Conservation (phyloP, 1,139 yeast species). For the Geotrichum klebahnii region DNA sequence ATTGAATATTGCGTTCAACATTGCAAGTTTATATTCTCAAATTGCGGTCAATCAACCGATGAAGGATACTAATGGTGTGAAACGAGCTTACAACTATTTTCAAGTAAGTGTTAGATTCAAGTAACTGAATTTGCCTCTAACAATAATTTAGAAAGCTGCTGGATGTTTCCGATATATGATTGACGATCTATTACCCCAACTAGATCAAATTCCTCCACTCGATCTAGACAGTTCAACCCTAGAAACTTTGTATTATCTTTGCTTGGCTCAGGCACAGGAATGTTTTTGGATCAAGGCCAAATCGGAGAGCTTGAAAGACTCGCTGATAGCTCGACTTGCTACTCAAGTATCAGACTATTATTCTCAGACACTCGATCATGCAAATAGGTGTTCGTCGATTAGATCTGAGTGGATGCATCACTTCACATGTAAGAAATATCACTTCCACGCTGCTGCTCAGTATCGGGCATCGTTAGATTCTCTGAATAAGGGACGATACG, state of each 20-base stretch:
- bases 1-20: conserved; percentile 60
- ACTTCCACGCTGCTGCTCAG: conserved; percentile 68
- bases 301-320: conserved; percentile 51
- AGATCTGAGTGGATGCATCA: conserved; percentile 64
- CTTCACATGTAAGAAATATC: conserved; percentile 52
- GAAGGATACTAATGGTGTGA: conserved; percentile 52
- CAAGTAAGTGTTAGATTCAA: conserved; percentile 38
- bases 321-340: conserved; percentile 61
- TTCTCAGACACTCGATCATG: conserved; percentile 44
- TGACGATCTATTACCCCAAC: conserved; percentile 30
- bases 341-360: conserved; percentile 60
- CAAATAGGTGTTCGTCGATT: conserved; percentile 50
- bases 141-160: conserved; percentile 45
- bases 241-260: conserved; percentile 45
- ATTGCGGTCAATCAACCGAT: conserved; percentile 43
- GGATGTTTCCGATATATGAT: conserved; percentile 55
- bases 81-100: conserved; percentile 58
- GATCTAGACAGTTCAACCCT: conserved; percentile 48
- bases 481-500: conserved; percentile 53
- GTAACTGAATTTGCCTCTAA: background rate
- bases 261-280: conserved; percentile 87
- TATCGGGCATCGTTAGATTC: conserved; percentile 55
- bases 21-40: conserved; percentile 61
- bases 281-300: conserved; percentile 75
- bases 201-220: conserved; percentile 38